Conservation (phyloP, 2,329 filamentous ascomycete genomes). For the Colletotrichum liaoningense region DNA sequence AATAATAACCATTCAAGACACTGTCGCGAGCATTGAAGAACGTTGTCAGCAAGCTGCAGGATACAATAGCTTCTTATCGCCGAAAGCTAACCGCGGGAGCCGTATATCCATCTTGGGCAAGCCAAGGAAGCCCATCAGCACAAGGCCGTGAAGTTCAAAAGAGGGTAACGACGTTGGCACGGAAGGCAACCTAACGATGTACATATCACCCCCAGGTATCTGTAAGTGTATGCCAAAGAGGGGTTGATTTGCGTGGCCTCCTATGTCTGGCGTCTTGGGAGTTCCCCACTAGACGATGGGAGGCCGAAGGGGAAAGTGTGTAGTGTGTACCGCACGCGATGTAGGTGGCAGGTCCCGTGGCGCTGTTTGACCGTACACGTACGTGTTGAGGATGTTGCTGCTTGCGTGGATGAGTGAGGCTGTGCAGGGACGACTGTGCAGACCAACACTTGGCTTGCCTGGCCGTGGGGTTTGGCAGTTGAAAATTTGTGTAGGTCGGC, state of each 20-base stretch:
- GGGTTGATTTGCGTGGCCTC: slow-evolving; percentile 24
- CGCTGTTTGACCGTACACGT: slow-evolving; percentile 13
- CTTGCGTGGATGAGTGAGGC: slow-evolving; percentile 37
- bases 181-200: slow-evolving; percentile 7
- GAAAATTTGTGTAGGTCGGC: neutral
- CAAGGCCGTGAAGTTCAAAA: neutral
- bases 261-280: slow-evolving; percentile 13
- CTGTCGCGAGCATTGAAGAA: neutral
- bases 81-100: neutral
- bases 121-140: neutral
- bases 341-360: slow-evolving; percentile 20
- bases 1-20: neutral
- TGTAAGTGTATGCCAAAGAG: neutral
- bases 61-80: neutral
- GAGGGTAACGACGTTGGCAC: neutral
- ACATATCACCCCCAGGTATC: neutral
- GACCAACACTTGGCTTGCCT: slow-evolving; percentile 11
- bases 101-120: neutral
- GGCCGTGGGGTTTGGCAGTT: neutral
- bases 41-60: neutral
- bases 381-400: slow-evolving; percentile 22
- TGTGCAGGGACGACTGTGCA: slow-evolving; percentile 17
- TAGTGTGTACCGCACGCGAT: neutral
- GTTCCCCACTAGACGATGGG: neutral
- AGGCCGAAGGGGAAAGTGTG: neutral